Evolutionary conservation across 2,329 filamentous ascomycete genomes (phyloP).

Genomic region (Chrysoporthe deuterocubensis): DNA sequence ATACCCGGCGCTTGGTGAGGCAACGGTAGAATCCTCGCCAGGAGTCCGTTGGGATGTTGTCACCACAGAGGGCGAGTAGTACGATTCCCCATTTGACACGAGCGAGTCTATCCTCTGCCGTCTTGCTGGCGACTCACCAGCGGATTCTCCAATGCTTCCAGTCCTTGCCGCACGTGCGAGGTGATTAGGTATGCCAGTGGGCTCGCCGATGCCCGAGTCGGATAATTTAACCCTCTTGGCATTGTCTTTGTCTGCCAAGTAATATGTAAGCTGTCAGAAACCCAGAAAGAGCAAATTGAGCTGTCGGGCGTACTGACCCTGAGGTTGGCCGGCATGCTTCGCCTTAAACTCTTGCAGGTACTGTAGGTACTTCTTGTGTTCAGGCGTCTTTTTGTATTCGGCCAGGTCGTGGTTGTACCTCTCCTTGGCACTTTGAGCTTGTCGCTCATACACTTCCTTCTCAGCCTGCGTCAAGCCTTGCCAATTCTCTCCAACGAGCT

Average conservation of each 20-base stretch:
- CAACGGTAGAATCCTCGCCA: constrained; percentile 45
- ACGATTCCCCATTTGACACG: constrained; percentile 51
- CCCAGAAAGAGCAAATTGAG: not conserved
- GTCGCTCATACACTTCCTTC: constrained; percentile 73
- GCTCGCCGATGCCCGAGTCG: constrained; percentile 41
- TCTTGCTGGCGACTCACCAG: constrained; percentile 43
- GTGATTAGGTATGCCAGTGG: constrained; percentile 48
- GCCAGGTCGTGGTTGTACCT: constrained; percentile 73
- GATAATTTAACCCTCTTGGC: constrained; percentile 54
- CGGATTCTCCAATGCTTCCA: constrained; percentile 16
- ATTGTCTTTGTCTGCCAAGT: constrained; percentile 48
- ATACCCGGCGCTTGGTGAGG: constrained; percentile 47
- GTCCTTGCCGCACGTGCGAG: constrained; percentile 45
- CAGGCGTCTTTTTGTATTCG: constrained; percentile 77
- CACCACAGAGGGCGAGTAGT: constrained; percentile 45
- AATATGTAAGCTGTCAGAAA: constrained; percentile 21
- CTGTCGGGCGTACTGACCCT: constrained; percentile 49
- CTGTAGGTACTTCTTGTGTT: constrained; percentile 69
- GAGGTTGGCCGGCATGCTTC: constrained; percentile 63
- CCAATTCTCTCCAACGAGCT: constrained; percentile 82
- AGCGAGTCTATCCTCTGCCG: constrained; percentile 54
- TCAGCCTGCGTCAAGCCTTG: constrained; percentile 69
- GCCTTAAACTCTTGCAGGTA: constrained; percentile 81
- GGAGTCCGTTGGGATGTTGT: constrained; percentile 42
- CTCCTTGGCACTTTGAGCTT: constrained; percentile 75